Evolutionary conservation across 805 yeast genomes (phyloP).

Genomic region (Metschnikowia peoriensis): DNA sequence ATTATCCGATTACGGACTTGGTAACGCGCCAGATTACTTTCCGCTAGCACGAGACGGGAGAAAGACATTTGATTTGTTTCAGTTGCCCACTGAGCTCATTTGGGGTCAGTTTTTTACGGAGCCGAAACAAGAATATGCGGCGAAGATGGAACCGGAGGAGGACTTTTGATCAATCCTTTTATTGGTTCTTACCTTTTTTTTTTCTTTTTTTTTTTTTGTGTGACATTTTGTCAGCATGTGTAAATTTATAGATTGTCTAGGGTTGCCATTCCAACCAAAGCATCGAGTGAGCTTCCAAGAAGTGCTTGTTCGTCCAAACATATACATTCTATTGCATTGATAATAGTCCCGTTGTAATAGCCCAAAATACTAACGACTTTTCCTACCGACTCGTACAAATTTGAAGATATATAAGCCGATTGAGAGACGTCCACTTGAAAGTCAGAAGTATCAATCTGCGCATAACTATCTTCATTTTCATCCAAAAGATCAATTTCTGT

Average conservation of each 20-base stretch:
- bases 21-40: background rate
- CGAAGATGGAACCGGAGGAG: background rate
- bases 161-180: background rate
- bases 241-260: slow-evolving; percentile 8
- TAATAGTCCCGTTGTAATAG: slow-evolving; percentile 27
- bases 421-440: slow-evolving; percentile 9
- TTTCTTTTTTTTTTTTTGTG: no score
- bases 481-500: slow-evolving; percentile 12
- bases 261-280: slow-evolving; percentile 19
- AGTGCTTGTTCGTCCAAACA: slow-evolving; percentile 18
- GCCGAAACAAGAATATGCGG: background rate
- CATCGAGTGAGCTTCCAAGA: slow-evolving; percentile 10
- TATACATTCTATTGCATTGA: slow-evolving; percentile 25
- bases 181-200: no score
- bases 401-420: background rate
- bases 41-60: slow-evolving; percentile 46
- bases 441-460: background rate
- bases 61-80: slow-evolving; percentile 57
- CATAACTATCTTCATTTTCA: slow-evolving; percentile 1
- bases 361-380: slow-evolving; percentile 30
- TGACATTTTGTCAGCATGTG: no score
- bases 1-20: background rate
- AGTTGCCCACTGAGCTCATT: slow-evolving; percentile 61
- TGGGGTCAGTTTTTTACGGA: slow-evolving; percentile 63
- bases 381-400: slow-evolving; percentile 17